These are phyloP conservation scores for Alternaria brassicae DNA, from an alignment of 2,329 filamentous ascomycete species.

Conservation along the genomic window DNA sequence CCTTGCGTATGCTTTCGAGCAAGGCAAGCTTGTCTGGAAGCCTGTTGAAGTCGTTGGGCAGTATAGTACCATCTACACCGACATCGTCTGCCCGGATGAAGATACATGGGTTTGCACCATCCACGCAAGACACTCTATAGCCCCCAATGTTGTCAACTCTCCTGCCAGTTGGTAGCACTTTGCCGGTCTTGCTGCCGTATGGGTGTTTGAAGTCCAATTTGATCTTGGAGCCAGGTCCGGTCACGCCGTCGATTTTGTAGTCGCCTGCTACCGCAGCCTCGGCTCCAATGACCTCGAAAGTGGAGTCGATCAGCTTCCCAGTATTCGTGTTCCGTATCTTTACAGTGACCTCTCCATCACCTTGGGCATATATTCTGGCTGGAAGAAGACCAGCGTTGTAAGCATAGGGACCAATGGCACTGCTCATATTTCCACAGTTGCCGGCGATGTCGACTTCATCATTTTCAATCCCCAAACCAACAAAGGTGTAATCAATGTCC, in stretches of 20 bases:
- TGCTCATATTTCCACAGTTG: slow-evolving; percentile 83
- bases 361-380: slow-evolving; percentile 34
- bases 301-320: slow-evolving; percentile 66
- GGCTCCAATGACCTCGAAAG: slow-evolving; percentile 60
- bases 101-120: slow-evolving; percentile 69
- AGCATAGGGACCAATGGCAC: slow-evolving; percentile 70
- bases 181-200: slow-evolving; percentile 69
- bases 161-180: slow-evolving; percentile 66
- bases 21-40: slow-evolving; percentile 58
- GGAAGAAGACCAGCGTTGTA: slow-evolving; percentile 62
- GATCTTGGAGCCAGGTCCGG: slow-evolving; percentile 64
- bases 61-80: slow-evolving; percentile 58
- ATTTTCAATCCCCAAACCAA: slow-evolving; percentile 70
- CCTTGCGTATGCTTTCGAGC: slow-evolving; percentile 65
- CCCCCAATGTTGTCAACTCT: slow-evolving; percentile 60
- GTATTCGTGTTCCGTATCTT: slow-evolving; percentile 77
- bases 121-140: slow-evolving; percentile 64
- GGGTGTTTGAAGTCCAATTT: slow-evolving; percentile 68
- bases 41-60: slow-evolving; percentile 62
- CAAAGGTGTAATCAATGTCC: slow-evolving; percentile 75
- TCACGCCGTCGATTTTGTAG: slow-evolving; percentile 70
- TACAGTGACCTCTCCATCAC: slow-evolving; percentile 56
- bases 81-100: slow-evolving; percentile 66
- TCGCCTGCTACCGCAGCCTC: slow-evolving; percentile 60
- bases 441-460: slow-evolving; percentile 68